A percentile compares a stretch with the other conserved stretches of the same genome.
These are phyloP conservation scores for Glycine soja DNA, from an alignment of 306 rosid species.

Conservation along the genomic window DNA sequence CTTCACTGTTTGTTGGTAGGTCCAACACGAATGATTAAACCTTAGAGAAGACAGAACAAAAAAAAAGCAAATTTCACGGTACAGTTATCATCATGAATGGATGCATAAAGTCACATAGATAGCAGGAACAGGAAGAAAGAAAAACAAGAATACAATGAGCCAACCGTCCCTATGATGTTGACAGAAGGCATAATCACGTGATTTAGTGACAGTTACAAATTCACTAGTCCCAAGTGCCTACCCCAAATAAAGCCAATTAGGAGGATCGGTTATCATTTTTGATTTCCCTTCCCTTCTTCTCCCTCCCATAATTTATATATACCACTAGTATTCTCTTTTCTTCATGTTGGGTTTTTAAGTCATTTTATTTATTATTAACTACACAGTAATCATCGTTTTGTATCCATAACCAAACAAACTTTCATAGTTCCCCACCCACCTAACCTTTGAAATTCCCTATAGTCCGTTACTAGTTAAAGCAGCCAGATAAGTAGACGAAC, in stretches of 20 bases:
- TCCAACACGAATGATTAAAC: slow-evolving; percentile 34
- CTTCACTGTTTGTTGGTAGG: no score
- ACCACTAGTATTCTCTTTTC: background rate
- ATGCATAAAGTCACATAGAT: no score
- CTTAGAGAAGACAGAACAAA: slow-evolving; percentile 24
- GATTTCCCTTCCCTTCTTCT: background rate
- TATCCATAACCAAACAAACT: background rate
- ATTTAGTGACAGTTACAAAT: slow-evolving; percentile 58
- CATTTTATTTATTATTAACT: slow-evolving; percentile 1
- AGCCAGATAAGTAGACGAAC: background rate
- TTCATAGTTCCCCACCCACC: slow-evolving; percentile 47
- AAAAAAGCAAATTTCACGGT: slow-evolving; percentile 36
- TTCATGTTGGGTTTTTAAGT: slow-evolving; percentile 2
- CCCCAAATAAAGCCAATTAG: no score
- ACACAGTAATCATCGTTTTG: background rate
- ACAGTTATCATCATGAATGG: background rate
- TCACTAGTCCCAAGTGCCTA: slow-evolving; percentile 11
- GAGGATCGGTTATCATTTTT: slow-evolving; percentile 42
- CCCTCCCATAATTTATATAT: background rate
- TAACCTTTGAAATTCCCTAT: slow-evolving; percentile 32
- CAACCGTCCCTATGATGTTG: slow-evolving; percentile 44
- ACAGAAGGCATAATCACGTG: slow-evolving; percentile 63
- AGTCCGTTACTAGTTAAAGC: background rate
- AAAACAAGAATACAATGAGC: slow-evolving; percentile 18
- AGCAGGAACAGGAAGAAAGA: background rate